Percentiles rank a stretch among this genome's conserved stretches.
phyloP scores from a whole-genome alignment of 73 alveolate genomes.

The Uronychia binucleata region DNA sequence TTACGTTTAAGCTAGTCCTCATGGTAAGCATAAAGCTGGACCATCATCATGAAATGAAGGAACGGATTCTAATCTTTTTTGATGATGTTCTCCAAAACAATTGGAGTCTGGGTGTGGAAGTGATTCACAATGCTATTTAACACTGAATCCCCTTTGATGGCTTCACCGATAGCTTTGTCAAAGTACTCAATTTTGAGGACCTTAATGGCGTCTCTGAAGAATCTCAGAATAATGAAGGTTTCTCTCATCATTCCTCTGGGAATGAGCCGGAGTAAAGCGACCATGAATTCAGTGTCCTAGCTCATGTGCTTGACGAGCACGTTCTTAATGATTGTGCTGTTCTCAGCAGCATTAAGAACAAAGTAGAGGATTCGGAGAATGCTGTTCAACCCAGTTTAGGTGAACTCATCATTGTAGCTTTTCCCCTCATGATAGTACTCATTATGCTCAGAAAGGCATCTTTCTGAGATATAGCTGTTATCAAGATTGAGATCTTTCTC shows the following conservation, averaged over 20 bases:
- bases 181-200: not conserved
- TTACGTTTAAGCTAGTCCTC: not conserved
- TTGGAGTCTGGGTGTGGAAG: not conserved
- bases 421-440: not conserved
- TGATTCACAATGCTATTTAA: not conserved
- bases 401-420: not conserved
- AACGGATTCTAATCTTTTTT: not conserved
- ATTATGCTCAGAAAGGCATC: not conserved
- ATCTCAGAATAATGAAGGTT: not conserved
- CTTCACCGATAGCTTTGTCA: not conserved
- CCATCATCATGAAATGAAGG: not conserved
- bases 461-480: not conserved
- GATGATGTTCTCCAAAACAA: not conserved
- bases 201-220: not conserved
- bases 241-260: not conserved
- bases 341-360: not conserved
- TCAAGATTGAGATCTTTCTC: not conserved
- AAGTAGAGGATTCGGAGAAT: not conserved
- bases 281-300: not conserved
- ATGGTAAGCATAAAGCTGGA: not conserved
- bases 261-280: not conserved
- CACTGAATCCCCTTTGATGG: not conserved
- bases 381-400: not conserved
- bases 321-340: not conserved
- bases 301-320: not conserved